Evolutionary conservation across 1,284 basidiomycete genomes (phyloP).

Genomic region (Ganoderma meredithae): DNA sequence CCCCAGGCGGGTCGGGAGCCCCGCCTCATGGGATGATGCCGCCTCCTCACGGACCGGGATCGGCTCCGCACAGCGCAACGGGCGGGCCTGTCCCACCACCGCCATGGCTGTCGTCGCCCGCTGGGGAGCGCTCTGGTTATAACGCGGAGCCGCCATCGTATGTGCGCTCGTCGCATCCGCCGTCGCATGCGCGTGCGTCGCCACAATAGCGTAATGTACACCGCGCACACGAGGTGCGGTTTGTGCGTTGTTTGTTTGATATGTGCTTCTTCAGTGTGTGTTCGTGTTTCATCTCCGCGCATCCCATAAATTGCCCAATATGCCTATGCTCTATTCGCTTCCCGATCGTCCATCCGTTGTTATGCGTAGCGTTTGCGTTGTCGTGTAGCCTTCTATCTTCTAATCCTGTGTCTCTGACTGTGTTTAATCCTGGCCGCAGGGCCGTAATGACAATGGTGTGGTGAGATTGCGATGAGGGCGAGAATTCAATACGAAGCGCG

Average conservation of each 20-base stretch:
- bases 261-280: slow-evolving; percentile 5
- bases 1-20: slow-evolving; percentile 32
- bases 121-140: slow-evolving; percentile 44
- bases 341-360: not conserved
- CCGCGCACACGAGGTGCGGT: not conserved
- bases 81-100: slow-evolving; percentile 49
- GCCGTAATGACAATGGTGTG: slow-evolving; percentile 2
- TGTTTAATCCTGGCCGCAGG: not conserved
- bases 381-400: not conserved
- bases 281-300: slow-evolving; percentile 8
- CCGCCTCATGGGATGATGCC: slow-evolving; percentile 55
- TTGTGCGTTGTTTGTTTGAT: slow-evolving; percentile 5
- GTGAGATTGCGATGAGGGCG: not conserved
- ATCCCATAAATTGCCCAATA: not conserved
- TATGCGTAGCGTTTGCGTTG: slow-evolving; percentile 7
- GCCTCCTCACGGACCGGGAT: slow-evolving; percentile 35
- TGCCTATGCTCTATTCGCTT: slow-evolving; percentile 1
- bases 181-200: slow-evolving; percentile 49
- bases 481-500: not conserved
- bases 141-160: slow-evolving; percentile 65
- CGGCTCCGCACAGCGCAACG: slow-evolving; percentile 34
- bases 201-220: slow-evolving; percentile 41
- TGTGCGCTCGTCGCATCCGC: slow-evolving; percentile 58
- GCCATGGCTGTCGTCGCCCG: slow-evolving; percentile 52
- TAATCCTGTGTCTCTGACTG: not conserved